Base-by-base conservation (phyloP, 345 rosid genomes). In the Tarenaya hassleriana region DNA sequence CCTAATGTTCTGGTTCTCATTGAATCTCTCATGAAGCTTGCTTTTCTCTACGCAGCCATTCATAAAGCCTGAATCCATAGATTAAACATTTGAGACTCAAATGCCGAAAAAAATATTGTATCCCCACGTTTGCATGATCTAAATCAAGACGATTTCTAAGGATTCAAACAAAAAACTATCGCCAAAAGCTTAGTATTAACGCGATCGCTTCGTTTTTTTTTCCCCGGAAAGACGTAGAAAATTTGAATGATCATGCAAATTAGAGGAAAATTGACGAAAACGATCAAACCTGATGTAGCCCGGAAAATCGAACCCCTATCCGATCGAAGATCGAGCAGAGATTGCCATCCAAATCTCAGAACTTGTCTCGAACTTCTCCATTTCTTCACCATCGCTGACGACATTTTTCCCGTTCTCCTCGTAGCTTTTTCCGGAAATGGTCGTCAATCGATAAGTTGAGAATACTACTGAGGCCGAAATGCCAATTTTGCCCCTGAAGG, bases 361-460 rank as follows among this genome's bases (percentile, higher is more conserved):
- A 72, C 19, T 10, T 68, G 72, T 55, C 50, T 63, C 9, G 76
- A 35, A 49, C 64, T 75, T 73, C 75, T 77, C 68, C 52, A 73
- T 56, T 52, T 84, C 68, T 77, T 76, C 76, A 76, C 78, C 51
- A 47, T 57, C 64, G 16, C 49, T 27, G 9, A 56, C 4, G 7
- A 16, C 18, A 13, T 13, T 13, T 34, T 45, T 35, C 54, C 14
- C 6, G 46, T 44, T 17, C 41, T 51, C 12, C 10, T 37, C 18
- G 24, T 13, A 32, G 35, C 46, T 61, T 27, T 27, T 32, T 47
- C 27, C 24, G 32, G 7, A 47, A 24, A 42, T 24, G 62, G 42
- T 64, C 34, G 52, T 34, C 34, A 8, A 27, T 8, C n/a, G 34
- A 24, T 41, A 16, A 34, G 10, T 5, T 7, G 18, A 12, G 5